phyloP scores from a whole-genome alignment of 1,139 yeast species.

The Wickerhamomyces sp. region DNA sequence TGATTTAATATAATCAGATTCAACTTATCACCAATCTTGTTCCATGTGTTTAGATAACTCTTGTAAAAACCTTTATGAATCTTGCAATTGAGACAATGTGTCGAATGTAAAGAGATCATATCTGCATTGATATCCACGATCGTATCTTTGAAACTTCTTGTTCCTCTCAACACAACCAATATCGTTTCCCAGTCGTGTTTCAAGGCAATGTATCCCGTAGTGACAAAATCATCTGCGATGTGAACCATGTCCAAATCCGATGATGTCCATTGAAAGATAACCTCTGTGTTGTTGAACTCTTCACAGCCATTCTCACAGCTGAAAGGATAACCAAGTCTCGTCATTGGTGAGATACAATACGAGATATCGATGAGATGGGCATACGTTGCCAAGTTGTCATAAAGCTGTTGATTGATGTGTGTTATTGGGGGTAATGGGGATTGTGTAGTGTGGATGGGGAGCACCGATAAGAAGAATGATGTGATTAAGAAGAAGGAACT shows the following conservation, averaged over 20 bases:
- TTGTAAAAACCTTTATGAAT: conserved; percentile 44
- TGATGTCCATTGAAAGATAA: conserved; percentile 43
- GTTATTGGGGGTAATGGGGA: no score
- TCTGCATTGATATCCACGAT: conserved; percentile 41
- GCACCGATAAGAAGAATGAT: no score
- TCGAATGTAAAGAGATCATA: conserved; percentile 13
- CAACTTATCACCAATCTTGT: conserved; percentile 27
- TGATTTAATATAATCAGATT: conserved; percentile 8
- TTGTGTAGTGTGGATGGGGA: no score
- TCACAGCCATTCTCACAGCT: conserved; percentile 40
- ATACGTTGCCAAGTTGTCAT: conserved; percentile 8
- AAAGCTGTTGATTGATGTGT: conserved; percentile 10
- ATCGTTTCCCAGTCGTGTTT: conserved; percentile 21
- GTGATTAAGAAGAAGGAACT: no score
- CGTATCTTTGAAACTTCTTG: conserved; percentile 42
- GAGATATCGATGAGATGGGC: conserved; percentile 47
- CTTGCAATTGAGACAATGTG: conserved; percentile 35
- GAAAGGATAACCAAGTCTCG: conserved; percentile 37
- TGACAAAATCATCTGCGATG: conserved; percentile 34
- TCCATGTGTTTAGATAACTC: conserved; percentile 31
- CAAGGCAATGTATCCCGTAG: conserved; percentile 25
- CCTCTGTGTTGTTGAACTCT: conserved; percentile 36
- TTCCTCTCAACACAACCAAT: conserved; percentile 42
- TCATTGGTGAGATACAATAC: conserved; percentile 37
- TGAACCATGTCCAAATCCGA: conserved; percentile 20